Evolutionary conservation across 2,329 filamentous ascomycete species (phyloP).

Genomic region (Fusarium tjaetaba): DNA sequence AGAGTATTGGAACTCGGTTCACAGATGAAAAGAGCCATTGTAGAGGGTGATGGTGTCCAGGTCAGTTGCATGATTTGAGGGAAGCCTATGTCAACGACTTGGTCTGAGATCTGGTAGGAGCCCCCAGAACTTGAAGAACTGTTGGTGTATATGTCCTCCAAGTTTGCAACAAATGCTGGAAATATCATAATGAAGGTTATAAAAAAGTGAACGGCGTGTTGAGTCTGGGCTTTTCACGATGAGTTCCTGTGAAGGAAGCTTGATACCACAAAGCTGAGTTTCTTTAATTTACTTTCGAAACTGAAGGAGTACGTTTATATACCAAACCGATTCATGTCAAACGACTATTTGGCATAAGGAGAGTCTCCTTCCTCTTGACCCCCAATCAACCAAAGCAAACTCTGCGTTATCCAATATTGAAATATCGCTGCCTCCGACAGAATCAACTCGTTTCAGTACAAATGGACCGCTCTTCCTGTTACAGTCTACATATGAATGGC

Average conservation of each 20-base stretch:
- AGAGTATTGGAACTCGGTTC: background rate
- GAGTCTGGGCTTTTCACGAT: too few species aligned
- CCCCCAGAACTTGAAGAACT: background rate
- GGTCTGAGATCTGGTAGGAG: slow-evolving; percentile 13
- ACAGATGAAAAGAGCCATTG: slow-evolving; percentile 15
- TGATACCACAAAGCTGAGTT: background rate
- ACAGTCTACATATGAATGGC: background rate
- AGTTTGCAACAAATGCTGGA: slow-evolving; percentile 14
- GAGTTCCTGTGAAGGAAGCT: too few species aligned
- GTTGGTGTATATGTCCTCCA: background rate
- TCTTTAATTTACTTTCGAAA: background rate
- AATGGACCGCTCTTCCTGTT: background rate
- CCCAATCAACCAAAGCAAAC: background rate
- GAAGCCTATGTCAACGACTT: slow-evolving; percentile 19
- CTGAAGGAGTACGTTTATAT: background rate
- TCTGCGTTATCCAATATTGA: too few species aligned
- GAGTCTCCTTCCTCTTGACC: background rate
- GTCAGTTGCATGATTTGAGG: slow-evolving; percentile 27
- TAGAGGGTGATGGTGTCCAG: slow-evolving; percentile 22
- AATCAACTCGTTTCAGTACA: background rate
- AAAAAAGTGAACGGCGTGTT: too few species aligned
- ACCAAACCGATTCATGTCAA: background rate
- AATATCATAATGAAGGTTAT: slow-evolving; percentile 8
- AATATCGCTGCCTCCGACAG: background rate
- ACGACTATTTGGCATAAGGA: fast-evolving